Conservation (phyloP, 1,284 basidiomycete species). For the Grifola frondosa region DNA sequence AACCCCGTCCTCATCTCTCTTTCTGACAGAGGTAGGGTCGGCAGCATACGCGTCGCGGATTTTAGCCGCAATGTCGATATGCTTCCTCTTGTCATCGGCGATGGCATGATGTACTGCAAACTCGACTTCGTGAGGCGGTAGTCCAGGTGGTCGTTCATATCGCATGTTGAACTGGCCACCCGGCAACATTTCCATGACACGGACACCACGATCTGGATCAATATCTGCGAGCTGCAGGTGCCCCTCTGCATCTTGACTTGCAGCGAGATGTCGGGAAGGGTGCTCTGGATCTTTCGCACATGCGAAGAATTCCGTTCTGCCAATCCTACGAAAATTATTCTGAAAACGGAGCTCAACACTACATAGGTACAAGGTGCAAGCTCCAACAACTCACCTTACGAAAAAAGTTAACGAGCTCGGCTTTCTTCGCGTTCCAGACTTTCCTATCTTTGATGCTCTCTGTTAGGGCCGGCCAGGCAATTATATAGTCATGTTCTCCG, state of each 20-base stretch:
- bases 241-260: constrained; percentile 5
- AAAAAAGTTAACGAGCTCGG: constrained; percentile 19
- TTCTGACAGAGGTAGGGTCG: constrained; percentile 4
- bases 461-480: constrained; percentile 20
- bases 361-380: not conserved
- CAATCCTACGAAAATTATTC: constrained; percentile 17
- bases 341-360: not conserved
- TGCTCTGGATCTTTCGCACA: constrained; percentile 10
- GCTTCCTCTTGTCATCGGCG: too few species aligned
- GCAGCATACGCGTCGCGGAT: constrained; percentile 4
- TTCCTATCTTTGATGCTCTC: not conserved
- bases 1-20: constrained; percentile 9
- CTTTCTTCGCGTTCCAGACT: constrained; percentile 2
- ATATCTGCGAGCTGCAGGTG: too few species aligned
- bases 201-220: too few species aligned
- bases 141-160: too few species aligned
- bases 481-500: constrained; percentile 12
- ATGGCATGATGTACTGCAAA: too few species aligned
- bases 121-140: too few species aligned
- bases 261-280: constrained; percentile 10
- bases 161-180: constrained; percentile 93
- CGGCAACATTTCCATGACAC: too few species aligned
- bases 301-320: constrained; percentile 13
- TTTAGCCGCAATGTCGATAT: not conserved
- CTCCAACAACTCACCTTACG: constrained; percentile 16